Evolutionary conservation across 2,329 filamentous ascomycete genomes (phyloP), one percentile per base, ranked within the genome.

Genomic region (Seiridium unicorne): DNA sequence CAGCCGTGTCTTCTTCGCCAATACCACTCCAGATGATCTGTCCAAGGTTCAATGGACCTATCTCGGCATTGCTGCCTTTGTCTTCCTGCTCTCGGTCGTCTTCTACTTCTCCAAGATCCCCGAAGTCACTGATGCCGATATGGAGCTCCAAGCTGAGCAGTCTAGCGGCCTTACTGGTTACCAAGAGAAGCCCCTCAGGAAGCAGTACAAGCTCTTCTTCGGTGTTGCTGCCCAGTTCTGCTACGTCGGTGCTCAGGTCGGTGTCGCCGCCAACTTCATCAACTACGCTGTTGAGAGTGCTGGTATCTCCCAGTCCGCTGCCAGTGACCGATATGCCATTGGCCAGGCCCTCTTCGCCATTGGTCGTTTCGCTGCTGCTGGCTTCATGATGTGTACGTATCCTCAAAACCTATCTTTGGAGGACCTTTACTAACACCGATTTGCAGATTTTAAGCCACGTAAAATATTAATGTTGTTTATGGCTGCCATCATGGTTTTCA

Each of bases 211-310:
- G 4, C 55, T 58, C 46, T 58, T 58, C 46, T 58, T 58, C 46
- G 55, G 55, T 51, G 55, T 58, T 32, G 46, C 35, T 10, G 55
- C 55, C 32, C 55, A 58, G 55, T 58, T 58, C 55, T 58, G 55
- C 36, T 58, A 58, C 46, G 55, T 58, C 34, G 55, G 55, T n/a
- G 55, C 55, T 31, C 55, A 58, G 36, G 55, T 58, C 46, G 55
- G 55, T 51, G 55, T 58, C n/a, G 55, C 55, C 44, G 55, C 55
- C 55, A 58, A 58, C 46, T 58, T 58, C 55, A 58, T 58, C 46
- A 58, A 31, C 46, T 58, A 49, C 36, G 46, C 55, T 4, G 55
- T 26, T 26, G 55, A 58, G 46, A 49, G 44, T n/a, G 55, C 55
- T 11, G 55, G 55, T 5, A 51, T 58, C 32, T 26, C 26, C 44